These are phyloP conservation scores for Trichosporon sp. DNA, from an alignment of 1,284 basidiomycete genomes.

Conservation along the genomic window DNA sequence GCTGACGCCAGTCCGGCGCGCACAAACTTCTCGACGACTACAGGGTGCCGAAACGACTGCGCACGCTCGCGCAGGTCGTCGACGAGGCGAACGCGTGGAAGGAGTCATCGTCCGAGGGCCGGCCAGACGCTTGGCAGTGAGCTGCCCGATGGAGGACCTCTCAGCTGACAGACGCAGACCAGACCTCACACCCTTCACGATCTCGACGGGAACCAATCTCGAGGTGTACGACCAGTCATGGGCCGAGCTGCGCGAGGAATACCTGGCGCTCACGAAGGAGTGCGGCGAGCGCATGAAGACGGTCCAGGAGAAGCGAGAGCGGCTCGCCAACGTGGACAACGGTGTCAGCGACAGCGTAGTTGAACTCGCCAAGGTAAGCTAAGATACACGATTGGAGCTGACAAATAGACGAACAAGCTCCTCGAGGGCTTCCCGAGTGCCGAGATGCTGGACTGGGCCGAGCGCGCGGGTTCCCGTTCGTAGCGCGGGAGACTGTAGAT, in stretches of 20 bases:
- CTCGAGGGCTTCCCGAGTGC: constrained; percentile 49
- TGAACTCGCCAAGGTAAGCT: constrained; percentile 51
- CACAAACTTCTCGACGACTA: constrained; percentile 44
- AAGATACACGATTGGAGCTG: not conserved
- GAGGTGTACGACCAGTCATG: constrained; percentile 53
- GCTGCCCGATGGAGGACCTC: not conserved
- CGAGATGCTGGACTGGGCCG: constrained; percentile 53
- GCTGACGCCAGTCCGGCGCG: constrained; percentile 36
- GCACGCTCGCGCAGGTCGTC: constrained; percentile 44
- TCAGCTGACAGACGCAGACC: constrained; percentile 34
- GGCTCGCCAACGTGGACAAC: constrained; percentile 45
- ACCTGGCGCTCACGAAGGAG: constrained; percentile 45
- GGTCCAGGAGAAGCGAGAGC: constrained; percentile 46
- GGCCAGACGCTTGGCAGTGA: constrained; percentile 52
- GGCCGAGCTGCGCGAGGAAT: constrained; percentile 46
- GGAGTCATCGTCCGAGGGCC: constrained; percentile 24
- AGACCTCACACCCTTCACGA: constrained; percentile 46
- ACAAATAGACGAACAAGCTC: constrained; percentile 47
- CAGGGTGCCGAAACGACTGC: constrained; percentile 39
- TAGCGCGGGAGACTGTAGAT: not conserved
- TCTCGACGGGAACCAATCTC: constrained; percentile 46
- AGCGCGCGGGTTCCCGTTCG: constrained; percentile 26
- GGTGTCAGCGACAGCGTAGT: constrained; percentile 48
- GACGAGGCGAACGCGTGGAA: constrained; percentile 42
- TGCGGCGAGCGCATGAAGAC: constrained; percentile 40